Base-by-base conservation (phyloP, 768 basidiomycete species). In the Suillus weaverae region DNA sequence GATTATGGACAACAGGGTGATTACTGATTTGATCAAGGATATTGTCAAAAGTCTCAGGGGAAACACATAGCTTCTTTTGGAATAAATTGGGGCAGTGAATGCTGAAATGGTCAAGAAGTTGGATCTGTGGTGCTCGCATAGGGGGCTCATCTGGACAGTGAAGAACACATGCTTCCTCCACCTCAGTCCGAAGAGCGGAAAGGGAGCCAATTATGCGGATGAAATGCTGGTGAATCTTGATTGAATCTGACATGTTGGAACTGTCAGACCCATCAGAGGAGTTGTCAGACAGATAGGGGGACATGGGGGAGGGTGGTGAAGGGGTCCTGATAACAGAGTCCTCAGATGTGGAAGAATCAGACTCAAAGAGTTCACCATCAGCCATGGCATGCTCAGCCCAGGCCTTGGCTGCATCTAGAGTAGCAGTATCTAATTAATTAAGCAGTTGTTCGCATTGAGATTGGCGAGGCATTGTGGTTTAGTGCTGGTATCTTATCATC, bases 1-100 rank as follows among this genome's bases (percentile, higher is more conserved):
- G 13, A 30, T 32, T 20, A 32, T 56, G 54, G 30, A 56, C 35
- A 4, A 56, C 14, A 16, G 26, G 32, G 38, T 56, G 39, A 16
- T 41, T 5, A 41, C 39, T 16, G 5, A 41, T 41, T 5, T 41
- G 22, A 9, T 51, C 35, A 1, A 75, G 22, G 1, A 72, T 69
- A 6, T 14, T 48, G 41, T 76, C 71, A 38, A 77, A 79, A 8
- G 69, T 69, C 6, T 48, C 46, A n/a, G 75, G 74, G 2, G 55
- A 38, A 4, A 77, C 69, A 26, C 70, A 66, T 20, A 79, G 69
- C 38, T 74, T 71, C 5, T 55, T 61, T 1, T 70, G 68, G 62
- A 79, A 79, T 2, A 64, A 55, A 22, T 72, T 62, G 5, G 67
- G 70, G 18, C 69, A 51, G 44, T 72, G 30, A 2, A 16, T 22